Evolutionary conservation across 2,329 filamentous ascomycete genomes (phyloP).

Genomic region (Microsporum canis): DNA sequence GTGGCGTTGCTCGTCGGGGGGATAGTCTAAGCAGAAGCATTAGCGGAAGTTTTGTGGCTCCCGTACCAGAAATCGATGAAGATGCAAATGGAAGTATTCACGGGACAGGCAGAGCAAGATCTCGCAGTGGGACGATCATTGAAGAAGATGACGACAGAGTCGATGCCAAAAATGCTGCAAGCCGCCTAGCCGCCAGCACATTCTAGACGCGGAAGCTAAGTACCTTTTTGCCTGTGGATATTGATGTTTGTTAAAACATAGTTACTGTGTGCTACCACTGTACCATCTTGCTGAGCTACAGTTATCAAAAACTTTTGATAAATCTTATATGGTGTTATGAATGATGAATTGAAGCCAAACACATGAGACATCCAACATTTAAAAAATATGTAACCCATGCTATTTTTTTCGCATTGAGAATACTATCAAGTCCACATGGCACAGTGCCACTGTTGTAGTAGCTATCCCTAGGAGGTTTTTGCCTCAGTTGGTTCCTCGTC

Average conservation of each 20-base stretch:
- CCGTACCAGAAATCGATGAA: conserved; percentile 52
- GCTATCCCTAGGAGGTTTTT: not conserved
- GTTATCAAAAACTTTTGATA: not conserved
- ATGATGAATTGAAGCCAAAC: not conserved
- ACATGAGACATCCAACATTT: too few relatives aligned
- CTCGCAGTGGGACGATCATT: conserved; percentile 30
- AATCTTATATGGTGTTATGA: not conserved
- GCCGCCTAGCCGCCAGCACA: conserved; percentile 83
- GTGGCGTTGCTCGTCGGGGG: conserved; percentile 72
- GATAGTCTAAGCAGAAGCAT: conserved; percentile 69
- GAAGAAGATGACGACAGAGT: conserved; percentile 81
- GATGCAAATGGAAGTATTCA: conserved; percentile 37
- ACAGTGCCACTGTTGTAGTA: too few relatives aligned
- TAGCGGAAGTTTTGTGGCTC: conserved; percentile 59
- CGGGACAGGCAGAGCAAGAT: conserved; percentile 37
- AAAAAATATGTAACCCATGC: too few relatives aligned
- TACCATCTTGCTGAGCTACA: not conserved
- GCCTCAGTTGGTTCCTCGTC: not conserved
- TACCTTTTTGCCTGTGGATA: not conserved
- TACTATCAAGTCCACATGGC: too few relatives aligned
- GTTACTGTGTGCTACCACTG: not conserved
- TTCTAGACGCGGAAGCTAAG: conserved; percentile 49
- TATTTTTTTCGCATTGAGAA: too few relatives aligned
- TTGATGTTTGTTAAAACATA: not conserved
- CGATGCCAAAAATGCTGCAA: conserved; percentile 91